Percentiles rank a stretch among this genome's conserved stretches.
Evolutionary conservation across 1,139 yeast species (phyloP).

Genomic region (Saccharomyces pastorianus): DNA sequence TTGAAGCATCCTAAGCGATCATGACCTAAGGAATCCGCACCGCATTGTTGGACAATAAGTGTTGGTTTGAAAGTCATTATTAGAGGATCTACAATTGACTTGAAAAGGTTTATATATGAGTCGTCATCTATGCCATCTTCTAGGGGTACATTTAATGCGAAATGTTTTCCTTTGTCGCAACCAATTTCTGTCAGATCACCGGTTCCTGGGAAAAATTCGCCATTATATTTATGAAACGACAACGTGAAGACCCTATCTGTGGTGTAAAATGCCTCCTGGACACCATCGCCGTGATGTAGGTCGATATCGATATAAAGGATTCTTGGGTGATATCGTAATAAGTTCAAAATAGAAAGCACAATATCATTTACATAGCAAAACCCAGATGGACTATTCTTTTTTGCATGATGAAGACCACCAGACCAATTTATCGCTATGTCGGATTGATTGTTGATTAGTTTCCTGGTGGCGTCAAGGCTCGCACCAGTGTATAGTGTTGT

Average conservation of each 20-base stretch:
- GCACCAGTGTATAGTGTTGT: conserved; percentile 86
- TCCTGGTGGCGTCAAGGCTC: conserved; percentile 83
- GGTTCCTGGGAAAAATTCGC: conserved; percentile 95
- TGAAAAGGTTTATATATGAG: conserved; percentile 67
- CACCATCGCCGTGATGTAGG: conserved; percentile 97
- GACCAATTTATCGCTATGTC: conserved; percentile 97
- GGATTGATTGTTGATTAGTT: conserved; percentile 73
- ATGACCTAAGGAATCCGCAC: conserved; percentile 91
- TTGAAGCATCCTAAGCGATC: conserved; percentile 93
- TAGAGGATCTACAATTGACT: conserved; percentile 80
- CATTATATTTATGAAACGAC: conserved; percentile 89
- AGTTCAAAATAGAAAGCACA: conserved; percentile 75
- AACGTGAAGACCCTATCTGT: conserved; percentile 95
- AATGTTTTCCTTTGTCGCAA: conserved; percentile 77
- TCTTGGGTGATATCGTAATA: conserved; percentile 79
- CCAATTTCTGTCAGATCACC: conserved; percentile 86
- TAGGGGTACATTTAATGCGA: conserved; percentile 85
- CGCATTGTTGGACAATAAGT: conserved; percentile 91
- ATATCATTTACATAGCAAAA: conserved; percentile 94
- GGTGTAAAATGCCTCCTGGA: conserved; percentile 92
- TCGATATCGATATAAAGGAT: conserved; percentile 92
- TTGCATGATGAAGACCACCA: conserved; percentile 96
- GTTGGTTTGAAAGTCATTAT: conserved; percentile 81
- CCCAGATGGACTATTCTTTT: conserved; percentile 88
- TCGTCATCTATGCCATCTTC: conserved; percentile 95